Evolutionary conservation across 768 basidiomycete genomes (phyloP).

Genomic region (Russula sp.): DNA sequence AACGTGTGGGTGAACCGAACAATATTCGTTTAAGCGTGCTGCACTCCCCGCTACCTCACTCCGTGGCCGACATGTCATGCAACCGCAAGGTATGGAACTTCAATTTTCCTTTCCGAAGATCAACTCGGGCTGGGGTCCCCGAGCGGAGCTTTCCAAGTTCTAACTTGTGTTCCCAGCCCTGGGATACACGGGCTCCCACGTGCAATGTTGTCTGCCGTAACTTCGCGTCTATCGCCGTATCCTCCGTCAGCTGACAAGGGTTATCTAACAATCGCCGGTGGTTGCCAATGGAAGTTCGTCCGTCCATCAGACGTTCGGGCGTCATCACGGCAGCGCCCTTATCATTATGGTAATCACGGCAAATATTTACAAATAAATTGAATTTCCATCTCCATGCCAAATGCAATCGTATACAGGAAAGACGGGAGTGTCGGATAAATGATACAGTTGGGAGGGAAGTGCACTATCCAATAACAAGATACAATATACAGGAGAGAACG

Average conservation of each 20-base stretch:
- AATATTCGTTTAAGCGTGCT: background rate
- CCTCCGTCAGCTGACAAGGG: conserved; percentile 12
- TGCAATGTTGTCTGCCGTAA: conserved; percentile 8
- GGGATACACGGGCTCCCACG: conserved; percentile 5
- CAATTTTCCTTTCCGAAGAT: background rate
- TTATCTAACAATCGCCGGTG: conserved; percentile 9
- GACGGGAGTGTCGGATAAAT: conserved; percentile 11
- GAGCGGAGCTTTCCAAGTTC: background rate
- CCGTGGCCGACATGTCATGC: too few relatives aligned
- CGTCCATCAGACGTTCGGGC: conserved; percentile 12
- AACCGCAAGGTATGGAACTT: background rate
- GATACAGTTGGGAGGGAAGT: conserved; percentile 18
- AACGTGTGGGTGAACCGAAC: background rate
- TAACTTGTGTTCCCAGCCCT: conserved; percentile 1
- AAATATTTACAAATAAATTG: conserved; percentile 25
- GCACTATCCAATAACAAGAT: conserved; percentile 18
- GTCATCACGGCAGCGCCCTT: conserved; percentile 4
- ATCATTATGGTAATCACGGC: conserved; percentile 12
- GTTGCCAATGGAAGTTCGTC: background rate
- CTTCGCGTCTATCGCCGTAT: background rate
- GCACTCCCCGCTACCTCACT: too few relatives aligned
- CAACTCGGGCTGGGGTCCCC: background rate
- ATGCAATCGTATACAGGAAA: conserved; percentile 17
- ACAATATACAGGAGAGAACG: conserved; percentile 21
- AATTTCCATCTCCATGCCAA: background rate